phyloP scores from a whole-genome alignment of 2,329 filamentous ascomycete species.

The Biscogniauxia sp. region DNA sequence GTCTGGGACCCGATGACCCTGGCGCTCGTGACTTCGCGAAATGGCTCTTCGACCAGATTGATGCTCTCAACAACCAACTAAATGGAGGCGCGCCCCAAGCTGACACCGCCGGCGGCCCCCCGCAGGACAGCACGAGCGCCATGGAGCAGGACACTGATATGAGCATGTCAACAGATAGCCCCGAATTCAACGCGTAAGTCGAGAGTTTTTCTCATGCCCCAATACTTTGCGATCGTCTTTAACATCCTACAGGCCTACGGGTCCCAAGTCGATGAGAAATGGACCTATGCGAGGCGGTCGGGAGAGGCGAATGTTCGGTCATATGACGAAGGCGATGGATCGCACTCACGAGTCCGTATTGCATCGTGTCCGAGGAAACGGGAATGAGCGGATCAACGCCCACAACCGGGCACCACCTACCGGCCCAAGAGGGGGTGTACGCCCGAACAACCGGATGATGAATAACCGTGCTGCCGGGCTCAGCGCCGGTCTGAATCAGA shows the following conservation, averaged over 20 bases:
- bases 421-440: conserved; percentile 61
- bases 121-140: conserved; percentile 27
- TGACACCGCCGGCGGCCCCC: conserved; percentile 18
- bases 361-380: conserved; percentile 73
- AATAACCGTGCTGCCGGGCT: conserved; percentile 51
- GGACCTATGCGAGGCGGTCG: conserved; percentile 52
- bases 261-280: conserved; percentile 88
- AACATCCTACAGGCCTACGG: conserved; percentile 70
- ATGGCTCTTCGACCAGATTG: conserved; percentile 92
- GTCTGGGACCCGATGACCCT: conserved; percentile 77
- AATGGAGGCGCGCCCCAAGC: conserved; percentile 46
- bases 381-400: conserved; percentile 77
- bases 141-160: conserved; percentile 69
- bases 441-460: conserved; percentile 48
- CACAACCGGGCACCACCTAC: conserved; percentile 70
- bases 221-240: conserved; percentile 31
- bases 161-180: conserved; percentile 52
- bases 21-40: conserved; percentile 78
- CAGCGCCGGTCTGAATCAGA: conserved; percentile 42
- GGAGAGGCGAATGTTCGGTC: conserved; percentile 80
- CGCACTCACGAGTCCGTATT: conserved; percentile 71
- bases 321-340: conserved; percentile 81
- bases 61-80: conserved; percentile 61
- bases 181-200: conserved; percentile 60
- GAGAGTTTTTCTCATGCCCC: background rate